A percentile compares a stretch with the other conserved stretches of the same genome.
Evolutionary conservation across 2,329 filamentous ascomycete genomes (phyloP).

Genomic region (Fusarium transvaalense): DNA sequence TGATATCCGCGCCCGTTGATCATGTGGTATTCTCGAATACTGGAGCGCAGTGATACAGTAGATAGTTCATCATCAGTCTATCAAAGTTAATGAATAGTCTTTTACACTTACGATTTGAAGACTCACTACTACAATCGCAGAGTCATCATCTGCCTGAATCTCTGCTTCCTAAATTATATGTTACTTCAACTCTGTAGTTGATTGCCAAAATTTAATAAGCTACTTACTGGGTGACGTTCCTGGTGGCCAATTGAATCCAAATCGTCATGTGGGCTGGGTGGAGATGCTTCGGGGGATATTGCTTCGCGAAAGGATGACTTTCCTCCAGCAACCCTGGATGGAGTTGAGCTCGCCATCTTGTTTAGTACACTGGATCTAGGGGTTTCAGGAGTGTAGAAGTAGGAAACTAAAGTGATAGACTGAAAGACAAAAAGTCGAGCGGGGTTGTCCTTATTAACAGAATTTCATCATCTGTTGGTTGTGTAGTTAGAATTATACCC

Average conservation of each 20-base stretch:
- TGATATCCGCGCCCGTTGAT: constrained; percentile 33
- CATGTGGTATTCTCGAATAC: constrained; percentile 32
- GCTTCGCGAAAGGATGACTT: accelerated
- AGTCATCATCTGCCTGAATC: background rate
- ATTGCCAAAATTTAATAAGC: accelerated
- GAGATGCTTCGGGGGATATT: accelerated
- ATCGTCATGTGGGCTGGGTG: accelerated
- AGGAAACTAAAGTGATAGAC: background rate
- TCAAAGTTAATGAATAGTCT: too few relatives aligned
- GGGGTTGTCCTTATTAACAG: background rate
- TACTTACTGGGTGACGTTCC: background rate
- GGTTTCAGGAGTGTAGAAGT: background rate
- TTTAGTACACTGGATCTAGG: background rate
- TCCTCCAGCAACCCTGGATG: accelerated
- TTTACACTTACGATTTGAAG: accelerated
- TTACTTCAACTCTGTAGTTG: background rate
- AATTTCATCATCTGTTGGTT: background rate
- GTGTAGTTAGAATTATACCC: background rate
- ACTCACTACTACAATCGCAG: constrained; percentile 20
- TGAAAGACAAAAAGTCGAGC: background rate
- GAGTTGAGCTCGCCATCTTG: background rate
- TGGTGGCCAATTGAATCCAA: accelerated
- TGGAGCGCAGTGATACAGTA: constrained; percentile 30
- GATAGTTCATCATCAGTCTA: constrained; percentile 31
- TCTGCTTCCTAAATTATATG: constrained; percentile 2